Percentiles rank a stretch among this genome's conserved stretches.
phyloP scores from a whole-genome alignment of 352 stramenopile species.

The Aphanomyces stellatus region DNA sequence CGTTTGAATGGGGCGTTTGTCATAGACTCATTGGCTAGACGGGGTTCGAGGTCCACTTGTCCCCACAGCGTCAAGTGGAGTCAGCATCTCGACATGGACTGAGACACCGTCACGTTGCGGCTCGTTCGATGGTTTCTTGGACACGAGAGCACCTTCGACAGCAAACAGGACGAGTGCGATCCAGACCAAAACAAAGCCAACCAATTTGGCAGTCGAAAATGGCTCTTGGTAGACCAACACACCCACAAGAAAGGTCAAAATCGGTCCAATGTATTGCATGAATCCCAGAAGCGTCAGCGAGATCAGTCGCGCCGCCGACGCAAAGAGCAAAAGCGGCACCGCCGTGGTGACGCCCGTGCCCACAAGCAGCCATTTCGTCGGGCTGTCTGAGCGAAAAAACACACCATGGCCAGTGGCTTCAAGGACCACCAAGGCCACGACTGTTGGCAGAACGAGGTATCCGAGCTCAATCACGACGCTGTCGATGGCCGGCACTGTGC shows the following conservation, averaged over 20 bases:
- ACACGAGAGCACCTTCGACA: no score
- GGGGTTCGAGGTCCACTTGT: no score
- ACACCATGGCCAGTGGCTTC: not conserved
- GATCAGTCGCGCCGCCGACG: not conserved
- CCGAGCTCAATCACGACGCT: not conserved
- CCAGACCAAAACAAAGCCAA: not conserved
- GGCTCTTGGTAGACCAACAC: not conserved
- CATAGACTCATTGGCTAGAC: no score
- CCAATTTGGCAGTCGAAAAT: not conserved
- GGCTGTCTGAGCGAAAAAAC: not conserved
- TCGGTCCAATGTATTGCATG: not conserved
- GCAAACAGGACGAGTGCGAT: not conserved
- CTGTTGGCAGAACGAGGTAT: not conserved
- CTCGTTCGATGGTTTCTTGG: no score
- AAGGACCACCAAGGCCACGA: conserved; percentile 1
- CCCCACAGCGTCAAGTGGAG: no score
- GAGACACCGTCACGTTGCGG: no score
- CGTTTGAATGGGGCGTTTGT: no score
- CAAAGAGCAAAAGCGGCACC: not conserved
- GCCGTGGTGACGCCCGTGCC: not conserved
- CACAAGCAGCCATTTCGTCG: not conserved
- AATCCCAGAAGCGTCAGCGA: not conserved
- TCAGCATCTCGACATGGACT: no score
- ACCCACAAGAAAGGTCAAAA: not conserved
- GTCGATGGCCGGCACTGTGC: not conserved